These are phyloP conservation scores for Linnemannia exigua DNA, from an alignment of 192 early-diverging fungal genomes.

Conservation along the genomic window DNA sequence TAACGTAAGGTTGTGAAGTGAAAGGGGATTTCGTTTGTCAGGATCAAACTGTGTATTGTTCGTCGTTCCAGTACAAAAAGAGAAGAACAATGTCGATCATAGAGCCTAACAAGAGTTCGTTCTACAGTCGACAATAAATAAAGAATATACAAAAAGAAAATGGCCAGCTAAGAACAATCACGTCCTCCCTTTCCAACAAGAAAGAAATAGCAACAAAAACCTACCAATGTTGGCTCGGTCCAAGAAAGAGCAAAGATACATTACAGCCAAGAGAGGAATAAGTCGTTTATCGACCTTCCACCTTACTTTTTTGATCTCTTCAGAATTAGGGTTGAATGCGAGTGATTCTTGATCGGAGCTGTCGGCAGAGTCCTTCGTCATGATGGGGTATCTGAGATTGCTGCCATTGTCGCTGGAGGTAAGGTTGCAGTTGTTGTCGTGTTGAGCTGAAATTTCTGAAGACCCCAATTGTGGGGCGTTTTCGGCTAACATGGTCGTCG, in stretches of 20 bases:
- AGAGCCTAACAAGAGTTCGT: too few species aligned
- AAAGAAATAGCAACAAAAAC: not conserved
- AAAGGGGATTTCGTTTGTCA: not conserved
- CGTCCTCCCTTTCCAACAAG: not conserved
- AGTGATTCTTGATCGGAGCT: not conserved
- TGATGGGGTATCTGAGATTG: not conserved
- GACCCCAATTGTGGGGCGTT: not conserved
- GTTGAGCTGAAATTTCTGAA: not conserved
- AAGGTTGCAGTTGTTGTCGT: not conserved
- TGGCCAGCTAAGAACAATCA: not conserved
- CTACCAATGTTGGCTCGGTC: conserved; percentile 78
- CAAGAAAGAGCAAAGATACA: conserved; percentile 76
- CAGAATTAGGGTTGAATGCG: conserved; percentile 23
- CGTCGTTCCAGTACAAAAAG: not conserved
- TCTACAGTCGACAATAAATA: not conserved
- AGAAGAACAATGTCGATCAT: too few species aligned
- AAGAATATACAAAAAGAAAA: not conserved
- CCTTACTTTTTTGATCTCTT: conserved; percentile 56
- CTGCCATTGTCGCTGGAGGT: not conserved
- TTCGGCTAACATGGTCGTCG: not conserved
- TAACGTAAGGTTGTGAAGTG: too few species aligned
- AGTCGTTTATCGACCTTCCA: conserved; percentile 74
- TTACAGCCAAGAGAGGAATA: conserved; percentile 68
- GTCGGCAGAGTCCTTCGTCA: not conserved
- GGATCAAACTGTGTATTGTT: not conserved